These are phyloP conservation scores for Cantharellus cinnabarinus DNA, from an alignment of 768 basidiomycete species.

Conservation along the genomic window DNA sequence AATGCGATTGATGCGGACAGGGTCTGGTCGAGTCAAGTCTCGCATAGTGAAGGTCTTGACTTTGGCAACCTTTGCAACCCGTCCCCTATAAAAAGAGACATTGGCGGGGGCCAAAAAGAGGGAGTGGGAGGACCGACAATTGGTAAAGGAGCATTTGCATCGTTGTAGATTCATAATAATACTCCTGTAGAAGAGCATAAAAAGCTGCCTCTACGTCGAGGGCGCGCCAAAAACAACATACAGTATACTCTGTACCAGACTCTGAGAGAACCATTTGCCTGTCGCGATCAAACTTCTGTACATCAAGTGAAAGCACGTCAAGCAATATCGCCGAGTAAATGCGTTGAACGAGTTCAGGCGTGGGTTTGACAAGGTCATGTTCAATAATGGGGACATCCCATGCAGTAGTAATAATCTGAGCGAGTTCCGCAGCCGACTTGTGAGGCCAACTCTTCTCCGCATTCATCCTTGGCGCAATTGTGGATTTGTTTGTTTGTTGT, in stretches of 20 bases:
- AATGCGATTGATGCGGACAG: slow-evolving; percentile 49
- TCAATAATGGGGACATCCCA: not conserved
- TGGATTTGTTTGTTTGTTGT: not conserved
- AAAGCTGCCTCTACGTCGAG: too few species aligned
- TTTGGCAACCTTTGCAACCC: slow-evolving; percentile 52
- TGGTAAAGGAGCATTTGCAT: slow-evolving; percentile 1
- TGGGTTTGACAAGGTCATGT: not conserved
- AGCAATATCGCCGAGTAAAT: not conserved
- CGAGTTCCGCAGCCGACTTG: not conserved
- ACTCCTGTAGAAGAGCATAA: not conserved
- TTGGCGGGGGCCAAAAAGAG: not conserved
- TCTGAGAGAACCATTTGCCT: not conserved
- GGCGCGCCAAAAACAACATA: not conserved
- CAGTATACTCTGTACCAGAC: not conserved
- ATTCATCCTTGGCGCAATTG: not conserved
- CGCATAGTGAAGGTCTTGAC: slow-evolving; percentile 57
- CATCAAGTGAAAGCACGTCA: not conserved
- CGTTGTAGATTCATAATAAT: not conserved
- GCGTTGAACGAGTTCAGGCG: not conserved
- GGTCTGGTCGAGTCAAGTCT: slow-evolving; percentile 54
- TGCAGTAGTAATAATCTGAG: not conserved
- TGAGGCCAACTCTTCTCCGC: not conserved
- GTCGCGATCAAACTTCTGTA: not conserved
- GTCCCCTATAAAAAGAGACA: slow-evolving; percentile 23
- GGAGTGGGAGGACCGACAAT: not conserved